Evolutionary conservation across 805 yeast species (phyloP), one percentile per base, ranked within the genome.

Genomic region (Ogataea populi-albae): DNA sequence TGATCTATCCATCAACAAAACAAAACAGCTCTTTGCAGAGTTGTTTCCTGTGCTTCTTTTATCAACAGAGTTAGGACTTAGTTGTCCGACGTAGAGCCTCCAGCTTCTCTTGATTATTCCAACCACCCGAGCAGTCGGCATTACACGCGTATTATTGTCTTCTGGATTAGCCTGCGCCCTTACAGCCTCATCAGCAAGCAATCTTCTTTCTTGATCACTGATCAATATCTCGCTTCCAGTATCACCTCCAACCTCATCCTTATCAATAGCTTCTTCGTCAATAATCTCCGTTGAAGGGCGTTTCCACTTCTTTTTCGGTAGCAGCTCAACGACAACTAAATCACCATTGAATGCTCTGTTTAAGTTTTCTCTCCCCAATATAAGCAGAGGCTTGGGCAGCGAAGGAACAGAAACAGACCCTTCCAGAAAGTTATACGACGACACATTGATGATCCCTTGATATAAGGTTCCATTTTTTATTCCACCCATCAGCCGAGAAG

Each of bases 71-170:
- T 79, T 72, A 27, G 87, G 82, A 2, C 91, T 81, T 43, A 93
- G 71, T 59, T 89, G 96, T 10, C 98, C 98, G 24, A 93, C 98
- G 55, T 89, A 93, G 47, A 81, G 79, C 59, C 98, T 76, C 98
- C 98, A 93, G 43, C 91, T 86, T 62, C 99, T 75, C 63, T 86
- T 82, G 26, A 80, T 67, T 17, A 93, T 74, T 19, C 95, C 94
- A 9, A 93, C 97, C 23, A 93, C 84, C 47, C 78, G 77, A 3
- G 95, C 98, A 0, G 98, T 91, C n/a, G 98, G 98, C 54, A 84
- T 88, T 16, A 81, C 59, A 32, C 30, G 7, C 8, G 9, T 14
- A 17, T 57, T 58, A 8, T 63, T 58, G 16, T 59, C 61, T 12
- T 65, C 72, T 3, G 64, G 69, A 9, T 56, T 59, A 3, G 62